These are phyloP conservation scores for Fusarium piperis DNA, from an alignment of 2,329 filamentous ascomycete genomes.

Conservation along the genomic window DNA sequence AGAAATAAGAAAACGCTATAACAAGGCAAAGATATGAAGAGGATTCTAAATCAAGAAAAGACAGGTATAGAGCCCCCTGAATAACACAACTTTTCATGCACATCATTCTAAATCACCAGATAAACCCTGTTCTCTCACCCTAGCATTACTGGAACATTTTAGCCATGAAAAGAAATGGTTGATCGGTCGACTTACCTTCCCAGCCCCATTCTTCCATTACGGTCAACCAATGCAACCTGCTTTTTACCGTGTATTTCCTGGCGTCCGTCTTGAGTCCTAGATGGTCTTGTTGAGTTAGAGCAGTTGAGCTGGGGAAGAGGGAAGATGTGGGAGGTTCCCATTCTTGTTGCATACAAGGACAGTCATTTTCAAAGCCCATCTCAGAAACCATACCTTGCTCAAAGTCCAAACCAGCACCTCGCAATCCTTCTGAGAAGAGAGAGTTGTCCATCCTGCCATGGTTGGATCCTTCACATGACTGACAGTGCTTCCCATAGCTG, in stretches of 20 bases:
- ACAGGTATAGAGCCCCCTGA: neutral
- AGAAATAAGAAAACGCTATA: neutral
- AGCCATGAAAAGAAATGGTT: neutral
- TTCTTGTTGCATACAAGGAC: neutral
- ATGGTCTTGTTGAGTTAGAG: neutral
- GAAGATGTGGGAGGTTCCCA: neutral
- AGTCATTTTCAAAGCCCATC: neutral
- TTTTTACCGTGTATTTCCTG: constrained; percentile 1
- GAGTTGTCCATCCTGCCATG: neutral
- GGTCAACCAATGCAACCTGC: constrained; percentile 20
- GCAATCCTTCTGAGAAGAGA: neutral
- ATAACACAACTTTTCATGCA: neutral
- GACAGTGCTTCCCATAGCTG: neutral
- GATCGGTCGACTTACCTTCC: constrained; percentile 20
- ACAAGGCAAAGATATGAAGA: neutral
- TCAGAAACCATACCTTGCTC: neutral
- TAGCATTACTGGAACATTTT: neutral
- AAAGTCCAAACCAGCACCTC: neutral
- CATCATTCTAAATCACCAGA: neutral
- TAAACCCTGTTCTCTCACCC: neutral
- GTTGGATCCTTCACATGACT: neutral
- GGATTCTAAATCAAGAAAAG: neutral
- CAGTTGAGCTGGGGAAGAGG: neutral
- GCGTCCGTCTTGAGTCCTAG: neutral
- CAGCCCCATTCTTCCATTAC: constrained; percentile 29